Evolutionary conservation across 228 moss, liverwort and hornwort genomes (phyloP), one percentile per base, ranked within the genome.

Genomic region (Sphagnum fallax): DNA sequence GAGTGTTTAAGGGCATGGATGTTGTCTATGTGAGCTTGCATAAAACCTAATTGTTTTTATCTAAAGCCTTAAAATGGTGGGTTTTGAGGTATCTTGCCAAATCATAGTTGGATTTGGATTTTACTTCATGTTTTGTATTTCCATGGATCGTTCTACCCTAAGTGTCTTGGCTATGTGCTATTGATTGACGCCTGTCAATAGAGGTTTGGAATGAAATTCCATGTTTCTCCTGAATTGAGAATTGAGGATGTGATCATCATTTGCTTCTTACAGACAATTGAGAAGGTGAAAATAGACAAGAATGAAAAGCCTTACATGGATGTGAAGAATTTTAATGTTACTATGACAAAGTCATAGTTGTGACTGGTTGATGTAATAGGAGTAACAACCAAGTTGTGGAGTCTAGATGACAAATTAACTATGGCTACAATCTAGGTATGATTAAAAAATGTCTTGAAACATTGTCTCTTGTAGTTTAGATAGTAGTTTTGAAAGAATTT

Each of bases 1-100:
- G 92, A 71, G 88, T 98, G 48, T 89, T 90, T 6, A 98, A 98
- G 77, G 94, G 98, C 77, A 98, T 98, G 98, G 98, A 98, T 73
- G 98, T 98, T 67, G 92, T 98, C 62, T 93, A 97, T 93, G 97
- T 93, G 60, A 4, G 70, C 15, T 53, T 9, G 18, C 73, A 47
- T 49, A 0, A 9, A 7, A 7, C 1, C 53, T 55, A 7, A 55
- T 2, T 55, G 53, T 55, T 12, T 7, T 55, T 7, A 55, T 55
- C 53, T 7, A 7, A 55, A 7, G 12, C 12, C 53, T 55, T 12
- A 55, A 55, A 55, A 12, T 7, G 53, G 53, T 12, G 12, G 53
- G 53, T 7, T 55, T 55, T 55, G 53, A 32, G 32, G 1, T 32
- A 32, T 32, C 32, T 1, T 32, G 1, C 32, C 32, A 32, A 32